These are phyloP conservation scores for Fusarium sp. DNA, from an alignment of 2,329 filamentous ascomycete species.

Conservation along the genomic window DNA sequence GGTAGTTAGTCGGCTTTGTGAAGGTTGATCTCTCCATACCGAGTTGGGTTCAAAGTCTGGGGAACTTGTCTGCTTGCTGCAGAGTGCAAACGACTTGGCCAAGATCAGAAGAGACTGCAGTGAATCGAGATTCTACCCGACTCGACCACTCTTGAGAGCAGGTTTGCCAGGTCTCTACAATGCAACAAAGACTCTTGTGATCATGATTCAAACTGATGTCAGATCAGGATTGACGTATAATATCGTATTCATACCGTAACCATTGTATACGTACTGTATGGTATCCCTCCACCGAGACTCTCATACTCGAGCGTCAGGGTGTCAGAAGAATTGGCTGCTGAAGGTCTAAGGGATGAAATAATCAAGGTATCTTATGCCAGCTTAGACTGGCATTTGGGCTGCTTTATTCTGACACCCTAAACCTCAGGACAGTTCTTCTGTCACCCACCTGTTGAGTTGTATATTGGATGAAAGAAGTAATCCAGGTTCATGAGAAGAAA, in stretches of 20 bases:
- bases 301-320: not conserved
- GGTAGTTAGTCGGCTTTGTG: conserved; percentile 22
- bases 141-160: not conserved
- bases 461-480: conserved; percentile 5
- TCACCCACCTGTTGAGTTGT: not conserved
- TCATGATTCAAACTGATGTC: conserved; percentile 8
- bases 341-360: not conserved
- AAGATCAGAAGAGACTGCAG: conserved; percentile 2
- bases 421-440: not conserved
- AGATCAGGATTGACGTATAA: conserved; percentile 8
- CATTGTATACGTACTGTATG: not conserved
- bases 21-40: conserved; percentile 30
- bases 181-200: conserved; percentile 13
- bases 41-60: conserved; percentile 35
- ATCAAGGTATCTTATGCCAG: too few species aligned
- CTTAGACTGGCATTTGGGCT: not conserved
- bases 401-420: not conserved
- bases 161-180: not conserved
- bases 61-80: conserved; percentile 22
- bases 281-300: not conserved
- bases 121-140: conserved; percentile 18
- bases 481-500: conserved; percentile 4
- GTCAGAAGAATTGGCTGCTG: not conserved
- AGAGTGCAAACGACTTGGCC: conserved; percentile 6
- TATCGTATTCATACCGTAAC: not conserved